Evolutionary conservation across 148 eudicot genomes (phyloP).

Genomic region (Rheum nobile): DNA sequence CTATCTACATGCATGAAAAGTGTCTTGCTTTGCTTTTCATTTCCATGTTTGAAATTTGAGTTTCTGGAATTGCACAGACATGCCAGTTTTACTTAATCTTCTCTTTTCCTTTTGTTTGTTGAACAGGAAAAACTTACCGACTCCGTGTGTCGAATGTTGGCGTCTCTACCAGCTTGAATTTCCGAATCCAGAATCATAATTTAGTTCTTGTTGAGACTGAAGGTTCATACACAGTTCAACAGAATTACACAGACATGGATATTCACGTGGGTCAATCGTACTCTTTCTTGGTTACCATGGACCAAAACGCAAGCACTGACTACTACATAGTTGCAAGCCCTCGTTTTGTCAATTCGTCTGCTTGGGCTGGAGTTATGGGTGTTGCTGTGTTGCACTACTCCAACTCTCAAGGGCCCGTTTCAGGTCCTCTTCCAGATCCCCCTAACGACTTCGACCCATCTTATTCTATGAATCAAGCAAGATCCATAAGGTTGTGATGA

Average conservation of each 20-base stretch:
- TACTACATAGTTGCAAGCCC: constrained; percentile 97
- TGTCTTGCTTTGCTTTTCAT: too few species aligned
- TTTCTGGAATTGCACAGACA: neutral
- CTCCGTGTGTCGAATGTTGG: constrained; percentile 87
- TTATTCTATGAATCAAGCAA: constrained; percentile 97
- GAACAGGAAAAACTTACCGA: constrained; percentile 91
- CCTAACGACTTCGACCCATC: constrained; percentile 62
- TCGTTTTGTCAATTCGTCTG: constrained; percentile 62
- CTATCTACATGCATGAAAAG: neutral
- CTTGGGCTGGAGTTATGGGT: constrained; percentile 45
- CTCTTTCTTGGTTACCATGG: constrained; percentile 95
- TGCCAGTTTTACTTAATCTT: neutral
- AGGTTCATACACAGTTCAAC: constrained; percentile 93
- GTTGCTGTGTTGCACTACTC: constrained; percentile 86
- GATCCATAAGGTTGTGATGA: constrained; percentile 82
- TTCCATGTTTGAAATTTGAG: neutral
- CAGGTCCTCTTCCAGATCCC: constrained; percentile 97
- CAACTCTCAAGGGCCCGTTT: constrained; percentile 81
- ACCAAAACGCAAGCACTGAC: constrained; percentile 78
- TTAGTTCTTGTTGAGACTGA: constrained; percentile 92
- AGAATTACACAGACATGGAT: constrained; percentile 90
- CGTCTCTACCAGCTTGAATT: constrained; percentile 85
- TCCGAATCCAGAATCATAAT: constrained; percentile 92
- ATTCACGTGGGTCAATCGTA: constrained; percentile 96
- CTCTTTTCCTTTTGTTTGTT: neutral